Base-by-base conservation (phyloP, 805 yeast genomes). In the Saccharomycopsis guyanensis region DNA sequence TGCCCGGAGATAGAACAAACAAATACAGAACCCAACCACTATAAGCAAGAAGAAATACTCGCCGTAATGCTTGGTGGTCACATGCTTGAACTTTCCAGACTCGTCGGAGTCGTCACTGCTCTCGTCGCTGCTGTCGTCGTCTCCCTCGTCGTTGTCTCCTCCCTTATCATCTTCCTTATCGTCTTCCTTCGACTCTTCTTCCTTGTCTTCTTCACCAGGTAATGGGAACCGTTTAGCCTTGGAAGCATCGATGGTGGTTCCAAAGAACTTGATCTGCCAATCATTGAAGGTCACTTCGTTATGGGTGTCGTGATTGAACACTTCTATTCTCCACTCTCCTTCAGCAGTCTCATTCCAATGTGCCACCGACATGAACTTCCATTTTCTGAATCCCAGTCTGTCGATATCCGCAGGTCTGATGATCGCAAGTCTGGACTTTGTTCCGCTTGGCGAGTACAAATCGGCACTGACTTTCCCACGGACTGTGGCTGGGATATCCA, bases 301-400 rank as follows among this genome's bases (percentile, higher is more conserved):
- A 1, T 57, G 62, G 5, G 61, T 67, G 16, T 59, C 63, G 33
- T 65, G 63, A 42, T 75, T 72, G n/a, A 61, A 57, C 1, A 89
- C 89, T 53, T 72, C 76, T 16, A 93, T 56, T 32, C 64, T 77
- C 98, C 98, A 93, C 3, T 73, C 77, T 8, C 99, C 99, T 22
- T 64, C 63, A 2, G 89, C 91, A 2, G 59, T 41, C 55, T 82
- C 89, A 34, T 96, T 96, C 97, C 97, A 93, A 61, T 93, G 97
- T 1, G 95, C 97, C n/a, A 93, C 97, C 8, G 91, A 76, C 86
- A 89, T 86, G 59, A 93, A 93, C 1, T 86, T 84, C 98, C 98
- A 93, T 55, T 83, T 71, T 3, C 60, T 56, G 53, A 86, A 83
- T 0, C 96, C 95, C 1, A 60, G 67, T 1, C 55, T 52, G 4